Base-by-base conservation (phyloP, 139 green algal genomes). In the Eudorina sp. region DNA sequence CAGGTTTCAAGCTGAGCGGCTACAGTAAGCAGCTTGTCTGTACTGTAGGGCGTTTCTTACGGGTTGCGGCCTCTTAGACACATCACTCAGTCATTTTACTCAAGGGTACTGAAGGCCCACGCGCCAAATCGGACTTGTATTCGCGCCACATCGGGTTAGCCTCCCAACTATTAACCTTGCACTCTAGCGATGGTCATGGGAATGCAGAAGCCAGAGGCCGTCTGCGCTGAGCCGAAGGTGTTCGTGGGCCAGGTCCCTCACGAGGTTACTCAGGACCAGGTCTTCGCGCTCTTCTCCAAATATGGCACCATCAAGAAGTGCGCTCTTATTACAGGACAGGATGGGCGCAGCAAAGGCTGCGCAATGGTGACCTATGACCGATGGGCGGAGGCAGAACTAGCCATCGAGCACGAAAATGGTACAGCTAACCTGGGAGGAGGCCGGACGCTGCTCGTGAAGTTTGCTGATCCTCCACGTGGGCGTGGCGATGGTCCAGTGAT, bases 291-390 rank as follows among this genome's bases (percentile, higher is more conserved):
- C 3, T 98, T 97, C 88, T 75, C 80, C 0, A 89, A 91, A n/a
- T 98, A 95, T 92, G 96, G 95, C 9, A 89, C 68, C 34, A 89
- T 98, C 11, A 91, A 93, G 51, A 96, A 93, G 80, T 91, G 94
- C 51, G 93, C 93, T 45, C 72, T 98, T 4, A 88, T 98, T 75
- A 95, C 89, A 14, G 90, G 92, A 6, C 90, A 89, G 16, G 96
- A 97, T 84, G 92, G 93, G 38, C 93, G 93, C 81, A 95, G 91
- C 78, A 94, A 95, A 70, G 95, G 95, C 76, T 97, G 95, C 85
- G 95, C 95, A 14, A 98, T 98, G 95, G 92, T 98, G n/a, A 90
- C 96, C 81, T 98, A 92, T 90, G 84, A 90, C 36, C 93, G 79
- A 23, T 95, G 93, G 94, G 76, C 90, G 11, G 53, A 93, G 75